Base-by-base conservation (phyloP, 805 yeast genomes). In the Hanseniaspora taiwanica region DNA sequence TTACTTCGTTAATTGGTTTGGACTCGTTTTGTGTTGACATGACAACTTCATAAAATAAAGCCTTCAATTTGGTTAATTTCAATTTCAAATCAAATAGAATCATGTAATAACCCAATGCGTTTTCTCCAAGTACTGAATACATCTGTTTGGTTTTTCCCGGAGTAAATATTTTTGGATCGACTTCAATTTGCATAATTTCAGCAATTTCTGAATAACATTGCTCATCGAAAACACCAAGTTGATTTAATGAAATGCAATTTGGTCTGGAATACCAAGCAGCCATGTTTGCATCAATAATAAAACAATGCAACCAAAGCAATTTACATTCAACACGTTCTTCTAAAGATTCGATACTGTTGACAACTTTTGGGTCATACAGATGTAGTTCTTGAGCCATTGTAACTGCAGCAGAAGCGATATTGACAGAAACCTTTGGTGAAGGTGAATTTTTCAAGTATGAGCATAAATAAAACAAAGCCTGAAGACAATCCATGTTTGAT, bases 381-480 rank as follows among this genome's bases (percentile, higher is more conserved):
- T 25, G 35, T 9, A 42, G 6, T 6, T 18, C 9, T 14, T 42
- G 41, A 4, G 36, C 25, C 16, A 34, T 34, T 8, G 41, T 10
- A 12, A 42, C 35, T 16, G 40, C 38, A 19, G 33, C 27, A 6
- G 41, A 21, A 19, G 35, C 21, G 19, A 42, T 42, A 7, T n/a
- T 29, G 1, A 37, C 17, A 2, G 39, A 19, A 1, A 42, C 27
- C 23, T 21, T 35, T 9, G 44, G 44, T 1, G 39, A 35, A 4
- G 41, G 37, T 21, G 41, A 38, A 23, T 38, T 38, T 38, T 37
- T 34, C 10, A 42, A 14, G 32, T 42, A 42, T 19, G 25, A 29
- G 8, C 36, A 19, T 23, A 42, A 25, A 3, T 35, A 29, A 9
- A 35, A 16, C 4, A 42, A 13, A 10, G 33, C 7, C 9, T 35